phyloP scores from a whole-genome alignment of 257 asterid species.

The Knoxia roxburghii region DNA sequence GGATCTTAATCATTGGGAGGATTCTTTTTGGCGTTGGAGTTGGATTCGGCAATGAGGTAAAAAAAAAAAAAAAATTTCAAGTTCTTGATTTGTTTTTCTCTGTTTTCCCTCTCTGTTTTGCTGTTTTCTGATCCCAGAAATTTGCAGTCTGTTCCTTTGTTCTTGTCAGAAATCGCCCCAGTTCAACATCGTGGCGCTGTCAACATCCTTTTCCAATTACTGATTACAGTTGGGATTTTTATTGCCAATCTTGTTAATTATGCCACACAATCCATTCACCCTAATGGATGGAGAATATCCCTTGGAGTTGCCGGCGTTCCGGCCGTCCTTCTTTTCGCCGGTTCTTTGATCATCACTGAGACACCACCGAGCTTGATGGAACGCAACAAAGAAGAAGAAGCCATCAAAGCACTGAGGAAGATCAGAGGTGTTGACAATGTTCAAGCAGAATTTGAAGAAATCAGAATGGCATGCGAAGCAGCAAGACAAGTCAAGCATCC shows the following conservation, averaged over 20 bases:
- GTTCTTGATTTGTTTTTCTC: background rate
- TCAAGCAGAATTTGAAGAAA: slow-evolving; percentile 24
- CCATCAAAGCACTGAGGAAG: slow-evolving; percentile 12
- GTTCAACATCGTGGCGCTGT: slow-evolving; percentile 37
- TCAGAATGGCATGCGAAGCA: slow-evolving; percentile 15
- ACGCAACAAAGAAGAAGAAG: slow-evolving; percentile 24
- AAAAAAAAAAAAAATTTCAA: slow-evolving; percentile 13
- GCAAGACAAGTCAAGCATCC: slow-evolving; percentile 2
- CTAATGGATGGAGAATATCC: slow-evolving; percentile 31
- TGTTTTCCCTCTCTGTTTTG: background rate
- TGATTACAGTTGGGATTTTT: background rate
- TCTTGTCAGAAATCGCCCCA: slow-evolving; percentile 42
- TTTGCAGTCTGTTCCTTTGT: slow-evolving; percentile 37
- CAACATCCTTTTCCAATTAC: slow-evolving; percentile 22
- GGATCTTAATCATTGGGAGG: slow-evolving; percentile 57
- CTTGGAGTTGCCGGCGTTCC: slow-evolving; percentile 35
- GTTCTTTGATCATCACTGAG: slow-evolving; percentile 27
- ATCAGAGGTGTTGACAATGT: slow-evolving; percentile 31
- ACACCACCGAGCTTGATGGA: slow-evolving; percentile 34
- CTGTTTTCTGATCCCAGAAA: background rate
- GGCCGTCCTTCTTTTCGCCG: slow-evolving; percentile 19
- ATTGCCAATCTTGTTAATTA: slow-evolving; percentile 19
- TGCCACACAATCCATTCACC: slow-evolving; percentile 18
- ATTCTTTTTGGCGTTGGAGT: slow-evolving; percentile 69
- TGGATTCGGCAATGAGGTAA: slow-evolving; percentile 82